Base-by-base conservation (phyloP, 2,329 filamentous ascomycete species). In the Pseudocercospora fijiensis region DNA sequence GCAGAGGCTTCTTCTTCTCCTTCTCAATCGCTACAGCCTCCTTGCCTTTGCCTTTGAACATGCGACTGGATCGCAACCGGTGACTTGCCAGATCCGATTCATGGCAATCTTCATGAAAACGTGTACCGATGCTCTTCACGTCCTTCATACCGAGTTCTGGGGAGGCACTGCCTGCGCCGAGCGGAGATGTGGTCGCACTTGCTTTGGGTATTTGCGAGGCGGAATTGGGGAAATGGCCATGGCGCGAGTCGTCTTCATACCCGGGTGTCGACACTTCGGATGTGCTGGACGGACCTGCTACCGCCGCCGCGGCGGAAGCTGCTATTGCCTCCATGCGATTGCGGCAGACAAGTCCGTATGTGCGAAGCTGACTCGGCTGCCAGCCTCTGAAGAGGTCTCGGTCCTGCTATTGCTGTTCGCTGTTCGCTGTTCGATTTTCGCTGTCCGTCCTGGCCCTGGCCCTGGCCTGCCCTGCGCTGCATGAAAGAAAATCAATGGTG, bases 1-100 rank as follows among this genome's bases (percentile, higher is more conserved):
- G 83, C 65, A 92, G 79, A 24, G 88, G 86, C 43, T 81, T 81
- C 65, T 81, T 83, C 67, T 80, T 82, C 60, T 80, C 73, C 22
- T 63, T 63, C 57, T 76, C 71, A 3, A 73, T 70, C 10, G 70
- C 73, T 11, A 73, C 66, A 43, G 70, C 70, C 58, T 75, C 75
- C 72, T 78, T 81, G 65, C 78, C 78, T 70, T 80, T 81, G 59
- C 76, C 78, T 73, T 85, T 85, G 63, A 84, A 76, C 56, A 82
- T 75, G 64, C 78, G 82, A 56, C 79, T 78, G 49, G 71, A 72
- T 51, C 74, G 69, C 52, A 79, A 63, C 27, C 72, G 70, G 61
- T 71, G 70, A 58, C 69, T 69, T 11, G 69, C 67, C 30, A 69
- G 56, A 28, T 73, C 70, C 33, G 67, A 68, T 57, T 73, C 71